These are phyloP conservation scores for Solanum medicagineum DNA, from an alignment of 257 asterid species.

Conservation along the genomic window DNA sequence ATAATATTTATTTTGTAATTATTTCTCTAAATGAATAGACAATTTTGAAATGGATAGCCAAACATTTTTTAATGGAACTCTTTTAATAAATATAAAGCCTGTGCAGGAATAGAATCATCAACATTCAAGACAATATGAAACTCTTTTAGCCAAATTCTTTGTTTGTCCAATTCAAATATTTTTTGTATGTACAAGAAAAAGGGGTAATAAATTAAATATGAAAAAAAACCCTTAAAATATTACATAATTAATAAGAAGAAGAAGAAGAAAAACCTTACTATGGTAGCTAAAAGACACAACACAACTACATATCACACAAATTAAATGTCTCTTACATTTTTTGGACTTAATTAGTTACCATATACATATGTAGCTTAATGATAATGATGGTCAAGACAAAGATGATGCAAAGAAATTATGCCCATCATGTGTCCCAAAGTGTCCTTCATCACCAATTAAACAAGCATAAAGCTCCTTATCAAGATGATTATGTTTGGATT, in stretches of 20 bases:
- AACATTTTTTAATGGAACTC: neutral
- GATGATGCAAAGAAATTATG: slow-evolving; percentile 20
- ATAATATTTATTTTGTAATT: neutral
- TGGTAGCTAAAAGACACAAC: neutral
- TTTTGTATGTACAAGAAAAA: neutral
- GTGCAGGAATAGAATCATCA: neutral
- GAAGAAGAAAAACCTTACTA: neutral
- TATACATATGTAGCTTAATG: neutral
- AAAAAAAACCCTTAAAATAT: neutral
- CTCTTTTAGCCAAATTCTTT: neutral
- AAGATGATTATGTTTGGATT: slow-evolving; percentile 7
- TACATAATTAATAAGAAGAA: neutral
- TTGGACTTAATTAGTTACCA: neutral
- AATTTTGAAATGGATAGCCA: neutral
- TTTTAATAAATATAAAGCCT: neutral
- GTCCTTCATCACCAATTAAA: slow-evolving; percentile 24
- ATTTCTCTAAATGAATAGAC: neutral
- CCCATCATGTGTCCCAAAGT: slow-evolving; percentile 14
- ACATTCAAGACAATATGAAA: neutral
- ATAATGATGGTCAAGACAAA: neutral
- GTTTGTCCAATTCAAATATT: neutral
- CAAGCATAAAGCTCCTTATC: slow-evolving; percentile 36
- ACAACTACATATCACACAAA: neutral
- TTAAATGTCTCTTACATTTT: neutral
- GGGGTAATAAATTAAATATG: neutral